Percentiles rank a stretch among this genome's conserved stretches.
Conservation (phyloP, 345 rosid genomes). For the Melaleuca alternifolia region DNA sequence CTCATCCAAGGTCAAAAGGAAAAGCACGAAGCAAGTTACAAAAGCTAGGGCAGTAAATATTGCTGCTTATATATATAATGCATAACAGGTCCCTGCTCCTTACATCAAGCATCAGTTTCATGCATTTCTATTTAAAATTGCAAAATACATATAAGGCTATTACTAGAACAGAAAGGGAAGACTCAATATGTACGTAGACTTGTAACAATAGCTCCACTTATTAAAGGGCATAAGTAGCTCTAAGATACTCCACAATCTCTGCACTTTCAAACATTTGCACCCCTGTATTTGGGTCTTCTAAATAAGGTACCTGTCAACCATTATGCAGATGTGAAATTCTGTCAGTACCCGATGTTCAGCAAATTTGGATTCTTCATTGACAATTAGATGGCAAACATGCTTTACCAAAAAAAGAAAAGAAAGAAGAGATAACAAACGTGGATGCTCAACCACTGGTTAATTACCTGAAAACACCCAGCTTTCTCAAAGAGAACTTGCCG, state of each 20-base stretch:
- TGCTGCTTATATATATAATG: not conserved
- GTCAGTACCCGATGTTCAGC: not conserved
- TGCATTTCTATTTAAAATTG: not conserved
- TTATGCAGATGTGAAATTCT: not conserved
- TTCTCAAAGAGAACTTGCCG: constrained; percentile 47
- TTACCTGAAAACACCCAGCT: constrained; percentile 77
- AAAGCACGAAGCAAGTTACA: not conserved
- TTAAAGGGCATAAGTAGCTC: constrained; percentile 62
- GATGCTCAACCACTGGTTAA: not conserved
- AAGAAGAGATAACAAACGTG: not conserved
- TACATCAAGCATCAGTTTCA: not conserved
- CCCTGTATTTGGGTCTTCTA: constrained; percentile 93
- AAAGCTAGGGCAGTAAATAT: not conserved
- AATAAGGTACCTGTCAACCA: constrained; percentile 60
- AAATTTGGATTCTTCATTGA: not conserved
- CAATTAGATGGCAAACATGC: no score
- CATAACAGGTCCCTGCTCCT: not conserved
- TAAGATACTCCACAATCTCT: constrained; percentile 68
- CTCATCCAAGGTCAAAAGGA: not conserved
- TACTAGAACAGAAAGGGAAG: not conserved
- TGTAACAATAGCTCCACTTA: not conserved
- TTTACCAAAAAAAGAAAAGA: no score
- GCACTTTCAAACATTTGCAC: constrained; percentile 92
- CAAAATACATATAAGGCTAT: not conserved
- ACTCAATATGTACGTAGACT: not conserved